Evolutionary conservation across 1,284 basidiomycete genomes (phyloP), one percentile per base, ranked within the genome.

Genomic region (Calocybe gambosa): DNA sequence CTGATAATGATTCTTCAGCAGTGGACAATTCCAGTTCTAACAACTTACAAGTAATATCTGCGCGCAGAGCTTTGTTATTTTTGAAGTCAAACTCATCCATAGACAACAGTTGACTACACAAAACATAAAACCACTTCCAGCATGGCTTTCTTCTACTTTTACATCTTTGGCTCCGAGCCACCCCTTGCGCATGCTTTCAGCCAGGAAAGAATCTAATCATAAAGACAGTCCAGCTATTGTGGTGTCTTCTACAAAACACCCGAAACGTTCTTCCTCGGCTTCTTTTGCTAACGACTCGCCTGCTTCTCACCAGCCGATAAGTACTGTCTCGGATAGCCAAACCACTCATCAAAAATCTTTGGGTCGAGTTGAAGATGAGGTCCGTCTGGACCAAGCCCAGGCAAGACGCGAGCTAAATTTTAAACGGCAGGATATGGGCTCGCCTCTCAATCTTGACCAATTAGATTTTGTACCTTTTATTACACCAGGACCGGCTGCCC

Each of bases 161-260:
- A 59, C 59, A 33, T 62, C 62, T 12, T 58, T 71, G 15, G 49
- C 59, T 8, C 47, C 56, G 10, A 59, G 61, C 26, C 66, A 73
- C 50, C 70, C 69, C 26, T 49, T 73, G n/a, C 66, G 68, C 12
- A 47, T 63, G 5, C 58, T 70, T 15, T 50, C 70, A 23, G 64
- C 67, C 10, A 50, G 46, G 26, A 31, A 33, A 20, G 18, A 36
- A 2, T 10, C 37, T 8, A 21, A 13, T 13, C 19, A 39, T n/a
- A 41, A 23, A 21, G 20, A 34, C n/a, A 33, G 38, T 12, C n/a
- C 39, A n/a, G 18, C 7, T 26, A 28, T 25, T 23, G 6, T 12
- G 29, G 20, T 8, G 28, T 9, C 38, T 41, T 43, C 42, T 39
- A 25, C 20, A 34, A 29, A 33, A 9, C 19, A 45, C 20, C 33